Evolutionary conservation across 1,284 basidiomycete species (phyloP), one percentile per base, ranked within the genome.

Genomic region (Apiotrichum sp.): DNA sequence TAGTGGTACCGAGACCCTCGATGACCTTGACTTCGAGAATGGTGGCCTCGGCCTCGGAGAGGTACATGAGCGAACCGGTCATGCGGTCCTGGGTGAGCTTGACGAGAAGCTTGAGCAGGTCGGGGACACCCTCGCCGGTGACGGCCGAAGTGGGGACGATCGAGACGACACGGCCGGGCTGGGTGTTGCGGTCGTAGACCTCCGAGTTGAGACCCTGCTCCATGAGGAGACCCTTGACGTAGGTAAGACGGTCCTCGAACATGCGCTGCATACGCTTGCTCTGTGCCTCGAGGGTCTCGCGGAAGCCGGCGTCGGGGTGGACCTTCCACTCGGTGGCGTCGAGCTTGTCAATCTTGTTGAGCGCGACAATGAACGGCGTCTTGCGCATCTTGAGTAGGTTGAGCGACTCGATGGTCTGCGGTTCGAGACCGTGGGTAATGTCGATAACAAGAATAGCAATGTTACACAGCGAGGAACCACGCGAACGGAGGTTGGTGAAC

Each of bases 21-120:
- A 98, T 87, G 62, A 98, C 90, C 82, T 99, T 99, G 75, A 98
- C 96, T 77, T 98, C 96, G 55, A 99, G 83, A 29, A 99, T 93
- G n/a, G 96, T 99, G 76, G 93, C 98, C 78, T 98, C 93, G 54
- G 98, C 82, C 76, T 98, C 93, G 34, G 93, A 92, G 56, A 98
- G 83, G 78, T 98, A 99, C 96, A 98, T 99, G 64, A 99, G 81
- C 50, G 87, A 83, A 72, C 95, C 90, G 72, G 88, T 93, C 95
- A 99, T 98, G 59, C 96, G 85, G 77, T 95, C 89, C 75, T 99
- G 96, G 7, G 96, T 98, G 55, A 99, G 82, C 75, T 96, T 93
- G 77, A 98, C 85, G 71, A 99, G 86, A 38, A 99, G 83, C 86
- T 93, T 91, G 75, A 99, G 93, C 90, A 99, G 93, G 79, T 99